Evolutionary conservation across 805 yeast species (phyloP), one percentile per base, ranked within the genome.

Genomic region (Candida xyloterini): DNA sequence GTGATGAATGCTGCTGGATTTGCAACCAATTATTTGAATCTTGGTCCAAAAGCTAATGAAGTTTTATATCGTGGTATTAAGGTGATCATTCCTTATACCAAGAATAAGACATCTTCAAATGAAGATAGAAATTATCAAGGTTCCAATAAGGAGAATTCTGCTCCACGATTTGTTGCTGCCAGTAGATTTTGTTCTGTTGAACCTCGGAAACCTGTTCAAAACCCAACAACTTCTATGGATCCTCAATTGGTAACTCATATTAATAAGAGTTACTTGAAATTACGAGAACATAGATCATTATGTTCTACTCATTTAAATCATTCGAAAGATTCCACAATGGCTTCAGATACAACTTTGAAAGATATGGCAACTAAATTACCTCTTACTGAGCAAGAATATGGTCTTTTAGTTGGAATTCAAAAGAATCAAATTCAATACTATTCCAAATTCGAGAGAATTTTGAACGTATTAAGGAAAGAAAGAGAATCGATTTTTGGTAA

Each of bases 1-100:
- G 67, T 81, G 5, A 76, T 80, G 70, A 85, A 79, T 50, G 78
- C 74, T 15, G 74, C 78, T n/a, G 95, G 96, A 0, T 90, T 82
- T 66, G 84, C 95, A 0, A 67, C 84, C 2, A 83, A 84, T 38
- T 91, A 91, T 54, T 74, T 90, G 5, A 70, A 70, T 46, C 50
- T 71, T 1, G 95, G 95, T 0, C 66, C 69, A 1, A 63, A 71
- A n/a, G 79, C 89, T 1, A 53, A 61, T 11, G 55, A 53, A 1
- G 67, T 88, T 1, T 52, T 82, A 35, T 50, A 53, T 8, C 45
- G 49, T 6, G 55, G 51, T 3, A 66, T 68, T 42, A 65, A 57
- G 33, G 69, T 85, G n/a, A 57, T 62, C 7, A 75, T 84, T 66
- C 63, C 70, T 13, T 80, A 82, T 56, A 66, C 70, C 27, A 56